Evolutionary conservation across 164 flowering plant genomes (phyloP).

Genomic region (Piper betle): DNA sequence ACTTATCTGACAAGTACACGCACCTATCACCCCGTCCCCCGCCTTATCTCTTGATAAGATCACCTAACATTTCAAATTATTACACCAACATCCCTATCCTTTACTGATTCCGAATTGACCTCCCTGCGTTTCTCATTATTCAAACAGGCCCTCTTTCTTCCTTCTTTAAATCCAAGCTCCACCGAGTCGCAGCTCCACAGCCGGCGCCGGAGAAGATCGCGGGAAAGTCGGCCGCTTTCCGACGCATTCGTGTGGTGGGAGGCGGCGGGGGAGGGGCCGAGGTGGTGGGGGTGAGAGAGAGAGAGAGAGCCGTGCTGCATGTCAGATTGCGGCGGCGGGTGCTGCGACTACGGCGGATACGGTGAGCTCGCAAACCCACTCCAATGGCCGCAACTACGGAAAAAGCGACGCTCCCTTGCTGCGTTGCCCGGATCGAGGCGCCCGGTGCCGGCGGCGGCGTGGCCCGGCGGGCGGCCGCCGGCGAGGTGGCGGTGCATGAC

Average conservation of each 20-base stretch:
- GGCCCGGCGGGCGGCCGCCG: constrained; percentile 7
- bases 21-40: background rate
- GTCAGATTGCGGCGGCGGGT: constrained; percentile 45
- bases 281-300: constrained; percentile 3
- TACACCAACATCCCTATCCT: background rate
- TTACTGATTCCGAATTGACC: background rate
- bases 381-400: constrained; percentile 90
- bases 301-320: constrained; percentile 40
- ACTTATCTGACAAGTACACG: background rate
- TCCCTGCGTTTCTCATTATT: background rate
- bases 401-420: constrained; percentile 49
- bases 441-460: constrained; percentile 3
- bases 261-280: background rate
- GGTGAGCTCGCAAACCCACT: constrained; percentile 61
- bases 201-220: constrained; percentile 3
- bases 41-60: background rate
- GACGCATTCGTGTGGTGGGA: no score
- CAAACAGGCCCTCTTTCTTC: accelerated
- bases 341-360: constrained; percentile 44
- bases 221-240: background rate
- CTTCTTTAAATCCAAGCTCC: no score
- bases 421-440: background rate
- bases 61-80: background rate
- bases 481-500: constrained; percentile 16
- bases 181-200: no score